A percentile compares a stretch with the other conserved stretches of the same genome.
Conservation (phyloP, 2,329 filamentous ascomycete genomes). For the Penicillium rolfsii region DNA sequence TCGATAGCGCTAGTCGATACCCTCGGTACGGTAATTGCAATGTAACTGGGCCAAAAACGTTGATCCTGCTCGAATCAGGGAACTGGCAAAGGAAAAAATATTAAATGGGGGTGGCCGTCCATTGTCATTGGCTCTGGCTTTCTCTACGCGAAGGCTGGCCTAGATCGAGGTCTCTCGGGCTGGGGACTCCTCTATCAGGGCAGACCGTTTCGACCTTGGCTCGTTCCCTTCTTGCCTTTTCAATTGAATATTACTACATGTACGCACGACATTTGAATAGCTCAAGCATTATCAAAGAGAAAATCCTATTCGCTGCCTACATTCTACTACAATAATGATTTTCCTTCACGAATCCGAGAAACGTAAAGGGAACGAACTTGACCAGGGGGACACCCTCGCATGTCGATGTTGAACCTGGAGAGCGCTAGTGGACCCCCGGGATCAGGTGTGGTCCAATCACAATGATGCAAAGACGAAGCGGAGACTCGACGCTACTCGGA, state of each 20-base stretch:
- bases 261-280: background rate
- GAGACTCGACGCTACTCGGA: constrained; percentile 13
- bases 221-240: background rate
- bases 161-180: background rate
- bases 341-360: background rate
- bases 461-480: constrained; percentile 17
- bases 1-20: constrained; percentile 1
- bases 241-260: background rate
- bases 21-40: background rate
- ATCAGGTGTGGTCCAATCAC: constrained; percentile 29
- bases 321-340: background rate
- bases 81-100: background rate
- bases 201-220: background rate
- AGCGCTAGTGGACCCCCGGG: constrained; percentile 27
- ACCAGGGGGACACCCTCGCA: constrained; percentile 23
- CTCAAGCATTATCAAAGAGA: too few relatives aligned
- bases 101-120: constrained; percentile 4
- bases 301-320: background rate
- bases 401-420: constrained; percentile 25
- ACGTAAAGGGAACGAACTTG: background rate
- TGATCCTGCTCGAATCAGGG: constrained; percentile 7
- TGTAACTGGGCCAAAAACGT: constrained; percentile 2
- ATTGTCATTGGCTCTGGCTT: constrained; percentile 6
- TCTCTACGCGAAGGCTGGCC: constrained; percentile 2
- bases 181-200: background rate